phyloP scores from a whole-genome alignment of 2,329 filamentous ascomycete genomes.

The Aspergillus cejpii region DNA sequence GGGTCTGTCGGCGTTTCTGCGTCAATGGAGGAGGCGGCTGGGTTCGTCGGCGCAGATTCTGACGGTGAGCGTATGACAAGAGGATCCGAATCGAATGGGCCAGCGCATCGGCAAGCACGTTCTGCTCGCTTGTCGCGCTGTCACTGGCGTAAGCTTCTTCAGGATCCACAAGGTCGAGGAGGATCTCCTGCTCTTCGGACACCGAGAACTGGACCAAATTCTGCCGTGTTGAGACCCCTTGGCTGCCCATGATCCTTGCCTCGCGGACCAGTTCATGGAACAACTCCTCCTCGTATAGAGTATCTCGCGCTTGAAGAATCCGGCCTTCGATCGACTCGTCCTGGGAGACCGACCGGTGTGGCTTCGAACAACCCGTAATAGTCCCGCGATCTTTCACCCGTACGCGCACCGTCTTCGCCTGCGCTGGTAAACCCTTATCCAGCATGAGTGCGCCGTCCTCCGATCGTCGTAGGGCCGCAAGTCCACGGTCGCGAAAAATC shows the following conservation, averaged over 20 bases:
- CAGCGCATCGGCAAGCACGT: constrained; percentile 57
- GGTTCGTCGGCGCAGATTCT: constrained; percentile 61
- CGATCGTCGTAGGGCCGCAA: constrained; percentile 69
- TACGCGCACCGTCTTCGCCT: constrained; percentile 59
- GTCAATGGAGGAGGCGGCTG: constrained; percentile 55
- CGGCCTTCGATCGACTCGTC: constrained; percentile 32
- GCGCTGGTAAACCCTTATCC: constrained; percentile 53
- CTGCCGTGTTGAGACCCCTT: constrained; percentile 60
- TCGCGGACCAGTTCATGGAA: constrained; percentile 87
- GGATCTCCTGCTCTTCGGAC: constrained; percentile 50
- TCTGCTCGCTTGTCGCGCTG: constrained; percentile 25
- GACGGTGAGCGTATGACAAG: constrained; percentile 69
- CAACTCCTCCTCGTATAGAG: constrained; percentile 61
- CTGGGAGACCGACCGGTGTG: constrained; percentile 12
- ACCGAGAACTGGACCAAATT: constrained; percentile 52
- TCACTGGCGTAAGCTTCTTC: constrained; percentile 34
- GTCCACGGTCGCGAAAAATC: constrained; percentile 61
- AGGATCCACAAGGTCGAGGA: constrained; percentile 61
- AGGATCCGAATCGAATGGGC: constrained; percentile 66
- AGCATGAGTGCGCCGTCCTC: constrained; percentile 69
- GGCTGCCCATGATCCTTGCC: constrained; percentile 63
- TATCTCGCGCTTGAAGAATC: constrained; percentile 42
- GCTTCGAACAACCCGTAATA: constrained; percentile 51
- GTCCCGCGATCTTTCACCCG: constrained; percentile 54
- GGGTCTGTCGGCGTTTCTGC: constrained; percentile 44